Evolutionary conservation across 2,329 filamentous ascomycete genomes (phyloP).

Genomic region (Nannizzia gypsea): DNA sequence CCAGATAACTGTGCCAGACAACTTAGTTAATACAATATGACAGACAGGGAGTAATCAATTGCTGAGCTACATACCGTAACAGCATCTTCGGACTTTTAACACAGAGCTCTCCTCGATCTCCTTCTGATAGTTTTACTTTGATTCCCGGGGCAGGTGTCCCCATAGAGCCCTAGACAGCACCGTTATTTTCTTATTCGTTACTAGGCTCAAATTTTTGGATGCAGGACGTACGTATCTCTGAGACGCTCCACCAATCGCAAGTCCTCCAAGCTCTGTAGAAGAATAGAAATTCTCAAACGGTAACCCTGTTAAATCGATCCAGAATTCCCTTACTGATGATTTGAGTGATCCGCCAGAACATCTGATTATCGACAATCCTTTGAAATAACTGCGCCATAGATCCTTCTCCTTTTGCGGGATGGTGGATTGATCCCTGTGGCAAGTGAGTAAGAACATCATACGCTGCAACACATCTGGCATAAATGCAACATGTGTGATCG

Average conservation of each 20-base stretch:
- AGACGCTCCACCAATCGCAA: too few relatives aligned
- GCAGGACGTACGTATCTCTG: too few relatives aligned
- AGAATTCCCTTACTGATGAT: background rate
- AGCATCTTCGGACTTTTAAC: background rate
- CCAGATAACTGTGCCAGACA: background rate
- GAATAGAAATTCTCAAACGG: slow-evolving; percentile 5
- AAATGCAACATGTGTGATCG: background rate
- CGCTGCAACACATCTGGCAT: background rate
- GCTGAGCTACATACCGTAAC: too few relatives aligned
- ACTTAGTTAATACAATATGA: too few relatives aligned
- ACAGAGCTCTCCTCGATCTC: background rate
- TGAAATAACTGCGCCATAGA: background rate
- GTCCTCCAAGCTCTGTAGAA: slow-evolving; percentile 7
- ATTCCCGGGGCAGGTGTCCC: too few relatives aligned
- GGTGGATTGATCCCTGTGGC: background rate
- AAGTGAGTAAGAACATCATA: background rate
- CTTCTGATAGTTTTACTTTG: background rate
- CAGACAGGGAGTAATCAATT: too few relatives aligned
- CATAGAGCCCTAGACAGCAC: too few relatives aligned
- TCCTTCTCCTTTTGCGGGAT: background rate
- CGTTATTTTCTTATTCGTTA: too few relatives aligned
- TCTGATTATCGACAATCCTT: background rate
- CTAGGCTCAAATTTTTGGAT: too few relatives aligned
- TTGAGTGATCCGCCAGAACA: background rate
- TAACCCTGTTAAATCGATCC: slow-evolving; percentile 4